Evolutionary conservation across 352 stramenopile genomes (phyloP), one percentile per base, ranked within the genome.

Genomic region (Phytophthora constricta): DNA sequence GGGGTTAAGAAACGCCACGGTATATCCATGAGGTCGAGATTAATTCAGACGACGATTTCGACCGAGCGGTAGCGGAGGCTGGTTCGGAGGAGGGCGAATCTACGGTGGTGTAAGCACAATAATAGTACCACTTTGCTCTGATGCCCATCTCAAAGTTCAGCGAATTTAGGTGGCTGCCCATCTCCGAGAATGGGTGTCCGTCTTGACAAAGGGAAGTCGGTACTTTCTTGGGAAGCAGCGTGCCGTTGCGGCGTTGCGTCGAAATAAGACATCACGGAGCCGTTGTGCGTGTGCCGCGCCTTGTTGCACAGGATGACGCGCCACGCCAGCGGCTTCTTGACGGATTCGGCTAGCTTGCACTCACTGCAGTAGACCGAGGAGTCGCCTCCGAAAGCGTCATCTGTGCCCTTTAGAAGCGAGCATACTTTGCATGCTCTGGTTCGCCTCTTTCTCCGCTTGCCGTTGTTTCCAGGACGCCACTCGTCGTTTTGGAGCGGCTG

Each of bases 351-450:
- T 5, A 59, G 49, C 42, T 58, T 65, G 23, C 58, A 65, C 16
- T 34, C 26, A 3, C 48, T 41, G 48, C 58, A 65, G 39, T 58
- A 65, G 19, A 58, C n/a, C 1, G 48, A 53, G 4, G 58, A 65
- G 20, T 58, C 48, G 3, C 33, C 58, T 4, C 47, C 48, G 28
- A 22, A 16, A 2, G 39, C 39, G 25, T 54, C 22, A n/a, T 58
- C 48, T 1, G 37, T 65, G 39, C 39, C 58, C 27, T 53, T 65
- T 17, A n/a, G 53, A 13, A 58, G 26, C 4, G 58, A 65, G 26
- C 58, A 65, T 5, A 58, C 58, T n/a, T 65, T 65, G 58, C 47
- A 65, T 7, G 48, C 58, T n/a, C 25, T 23, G 13, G 48, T 65
- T 10, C 48, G 37, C 17, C 58, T 23, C 39, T 58, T 65, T 3